Evolutionary conservation across 2,329 filamentous ascomycete species (phyloP), one percentile per base, ranked within the genome.

Genomic region (Stachybotrys chlorohalonatus): DNA sequence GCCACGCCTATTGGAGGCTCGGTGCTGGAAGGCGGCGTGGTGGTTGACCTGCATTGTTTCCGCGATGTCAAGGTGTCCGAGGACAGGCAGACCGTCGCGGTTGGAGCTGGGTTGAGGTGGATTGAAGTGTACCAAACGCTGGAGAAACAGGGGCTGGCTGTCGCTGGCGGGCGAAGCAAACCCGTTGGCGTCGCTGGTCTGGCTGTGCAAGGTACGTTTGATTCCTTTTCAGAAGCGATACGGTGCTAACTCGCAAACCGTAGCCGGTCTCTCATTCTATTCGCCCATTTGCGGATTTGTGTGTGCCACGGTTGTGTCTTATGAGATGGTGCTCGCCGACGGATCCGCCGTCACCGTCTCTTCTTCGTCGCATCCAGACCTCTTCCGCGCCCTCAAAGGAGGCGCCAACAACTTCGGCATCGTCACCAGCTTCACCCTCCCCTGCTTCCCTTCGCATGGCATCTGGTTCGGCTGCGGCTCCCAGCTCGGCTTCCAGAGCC

Each of bases 361-460:
- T 24, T 58, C 31, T 5, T 17, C 50, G 17, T 52, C 50, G 4
- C 50, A 52, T 16, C 31, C 63, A 0, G 74, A 77, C 51, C 66
- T 79, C 2, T 78, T 64, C 59, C 67, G 64, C 52, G 75, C 75
- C 1, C 65, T 77, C 1, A 72, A 74, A 52, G 76, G 75, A 9
- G 76, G 76, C 13, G 65, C 67, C 15, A 72, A 67, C 59, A 79
- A 77, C 58, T 73, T 75, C 51, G 74, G 73, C 51, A 64, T 71
- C 48, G 64, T 68, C 1, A 64, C 70, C n/a, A 52, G 55, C n/a
- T 66, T 69, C 61, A 65, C 31, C 11, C 52, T 71, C n/a, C 53
- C 61, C 30, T 64, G 68, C 1, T 63, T 57, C 54, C 57, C 55
- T 8, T 56, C 51, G 4, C 46, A 32, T 8, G 49, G 57, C 17